Conservation (phyloP, 345 rosid genomes). For the Noccaea bulbosa region DNA sequence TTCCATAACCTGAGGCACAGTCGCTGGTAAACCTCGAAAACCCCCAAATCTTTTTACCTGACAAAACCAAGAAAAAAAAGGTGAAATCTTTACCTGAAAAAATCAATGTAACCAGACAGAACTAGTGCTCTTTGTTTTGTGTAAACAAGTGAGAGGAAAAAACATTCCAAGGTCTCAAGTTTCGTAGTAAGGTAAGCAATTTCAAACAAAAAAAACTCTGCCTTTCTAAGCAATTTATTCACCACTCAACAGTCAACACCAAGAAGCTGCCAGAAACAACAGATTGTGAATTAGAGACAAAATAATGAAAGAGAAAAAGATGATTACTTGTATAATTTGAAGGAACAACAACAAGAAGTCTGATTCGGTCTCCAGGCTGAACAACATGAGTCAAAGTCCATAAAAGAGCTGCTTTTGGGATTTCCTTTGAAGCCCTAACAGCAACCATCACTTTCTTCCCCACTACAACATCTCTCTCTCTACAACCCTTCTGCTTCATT, state of each 20-base stretch:
- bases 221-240: background rate
- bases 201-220: constrained; percentile 9
- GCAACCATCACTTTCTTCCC: constrained; percentile 86
- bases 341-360: constrained; percentile 86
- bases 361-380: constrained; percentile 85
- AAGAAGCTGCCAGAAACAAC: background rate
- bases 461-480: constrained; percentile 55
- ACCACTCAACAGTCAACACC: constrained; percentile 1
- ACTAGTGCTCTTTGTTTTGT: constrained; percentile 9
- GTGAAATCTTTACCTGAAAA: constrained; percentile 16
- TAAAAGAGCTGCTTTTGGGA: constrained; percentile 72
- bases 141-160: background rate
- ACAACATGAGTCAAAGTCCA: constrained; percentile 97
- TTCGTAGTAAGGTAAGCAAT: background rate
- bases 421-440: constrained; percentile 84
- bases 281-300: constrained; percentile 15
- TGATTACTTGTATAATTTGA: constrained; percentile 62
- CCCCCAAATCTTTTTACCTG: constrained; percentile 90
- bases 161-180: constrained; percentile 17
- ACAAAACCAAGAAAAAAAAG: constrained; percentile 16
- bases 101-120: constrained; percentile 24
- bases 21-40: constrained; percentile 85
- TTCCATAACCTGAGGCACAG: constrained; percentile 71
- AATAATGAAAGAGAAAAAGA: constrained; percentile 20
- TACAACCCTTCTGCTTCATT: constrained; percentile 56